Conservation (phyloP, 2,329 filamentous ascomycete genomes). For the Eurotiales sp. region DNA sequence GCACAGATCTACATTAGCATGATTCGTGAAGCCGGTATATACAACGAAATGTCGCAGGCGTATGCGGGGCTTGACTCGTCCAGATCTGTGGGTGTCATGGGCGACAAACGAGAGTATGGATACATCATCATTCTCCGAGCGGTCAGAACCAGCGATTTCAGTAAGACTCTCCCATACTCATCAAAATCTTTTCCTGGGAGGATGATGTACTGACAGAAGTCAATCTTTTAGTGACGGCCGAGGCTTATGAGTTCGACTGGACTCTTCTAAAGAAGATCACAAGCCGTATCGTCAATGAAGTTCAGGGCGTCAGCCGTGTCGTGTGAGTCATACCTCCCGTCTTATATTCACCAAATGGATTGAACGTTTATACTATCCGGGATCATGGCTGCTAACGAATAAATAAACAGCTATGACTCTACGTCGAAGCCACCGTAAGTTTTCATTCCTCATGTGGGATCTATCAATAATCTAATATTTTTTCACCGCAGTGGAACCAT, state of each 20-base stretch:
- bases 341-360: too few relatives aligned
- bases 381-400: too few relatives aligned
- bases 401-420: not conserved
- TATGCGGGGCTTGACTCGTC: slow-evolving; percentile 64
- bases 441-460: not conserved
- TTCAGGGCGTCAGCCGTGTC: not conserved
- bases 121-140: slow-evolving; percentile 59
- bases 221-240: not conserved
- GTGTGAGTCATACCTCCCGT: not conserved
- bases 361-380: too few relatives aligned
- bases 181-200: too few relatives aligned
- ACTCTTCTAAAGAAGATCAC: not conserved
- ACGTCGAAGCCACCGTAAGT: not conserved
- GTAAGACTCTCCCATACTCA: too few relatives aligned
- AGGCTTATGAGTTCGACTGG: not conserved
- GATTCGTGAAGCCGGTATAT: slow-evolving; percentile 44
- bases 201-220: too few relatives aligned
- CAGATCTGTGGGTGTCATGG: slow-evolving; percentile 26
- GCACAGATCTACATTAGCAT: slow-evolving; percentile 43
- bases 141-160: slow-evolving; percentile 62
- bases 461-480: not conserved
- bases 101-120: slow-evolving; percentile 64
- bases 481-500: not conserved
- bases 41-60: slow-evolving; percentile 62
- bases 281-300: not conserved